Evolutionary conservation across 768 basidiomycete species (phyloP).

Genomic region (Phlebiopsis flavidoalba): DNA sequence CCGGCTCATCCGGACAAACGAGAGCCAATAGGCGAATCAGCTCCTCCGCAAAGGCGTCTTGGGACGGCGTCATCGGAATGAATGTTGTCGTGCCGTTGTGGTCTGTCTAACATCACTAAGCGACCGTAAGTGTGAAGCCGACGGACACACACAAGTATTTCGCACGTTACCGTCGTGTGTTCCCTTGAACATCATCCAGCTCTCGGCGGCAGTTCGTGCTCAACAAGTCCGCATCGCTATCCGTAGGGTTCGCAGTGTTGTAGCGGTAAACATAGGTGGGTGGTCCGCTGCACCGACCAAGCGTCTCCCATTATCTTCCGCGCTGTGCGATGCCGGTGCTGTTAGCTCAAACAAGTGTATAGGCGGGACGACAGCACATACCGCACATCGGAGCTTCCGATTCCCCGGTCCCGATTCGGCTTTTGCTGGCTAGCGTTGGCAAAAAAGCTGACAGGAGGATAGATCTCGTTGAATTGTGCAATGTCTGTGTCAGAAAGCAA

Average conservation of each 20-base stretch:
- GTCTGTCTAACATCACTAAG: too few species aligned
- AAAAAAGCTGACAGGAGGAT: conserved; percentile 41
- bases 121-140: background rate
- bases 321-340: conserved; percentile 23
- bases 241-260: conserved; percentile 49
- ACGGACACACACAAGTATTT: background rate
- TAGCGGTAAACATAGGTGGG: conserved; percentile 54
- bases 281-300: conserved; percentile 28
- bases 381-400: conserved; percentile 47
- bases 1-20: conserved; percentile 55
- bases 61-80: conserved; percentile 37
- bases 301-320: conserved; percentile 41
- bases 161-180: conserved; percentile 56
- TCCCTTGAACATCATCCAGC: conserved; percentile 66
- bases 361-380: conserved; percentile 24
- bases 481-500: conserved; percentile 35
- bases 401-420: conserved; percentile 46
- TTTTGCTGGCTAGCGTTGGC: conserved; percentile 35
- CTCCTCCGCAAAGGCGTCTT: conserved; percentile 50
- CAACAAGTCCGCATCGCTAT: conserved; percentile 28
- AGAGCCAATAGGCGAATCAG: conserved; percentile 63
- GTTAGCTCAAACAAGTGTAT: background rate
- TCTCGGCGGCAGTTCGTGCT: conserved; percentile 56
- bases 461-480: conserved; percentile 32
- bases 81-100: conserved; percentile 52